A percentile compares a stretch with the other conserved stretches of the same genome.
phyloP scores from a whole-genome alignment of 805 yeast genomes.

The baker's yeast (Saccharomyces cerevisiae) region DNA sequence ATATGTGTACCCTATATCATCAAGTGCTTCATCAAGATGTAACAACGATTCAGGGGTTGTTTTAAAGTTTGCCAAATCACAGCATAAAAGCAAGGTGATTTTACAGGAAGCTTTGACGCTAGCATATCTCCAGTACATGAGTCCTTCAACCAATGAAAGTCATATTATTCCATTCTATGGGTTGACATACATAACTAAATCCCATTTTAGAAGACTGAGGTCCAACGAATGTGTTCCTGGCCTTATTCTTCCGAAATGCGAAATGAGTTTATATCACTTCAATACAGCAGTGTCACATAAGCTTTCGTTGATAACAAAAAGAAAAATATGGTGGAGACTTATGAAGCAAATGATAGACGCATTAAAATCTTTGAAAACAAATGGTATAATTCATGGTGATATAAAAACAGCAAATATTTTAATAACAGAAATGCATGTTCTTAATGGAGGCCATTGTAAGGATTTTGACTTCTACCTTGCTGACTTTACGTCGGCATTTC shows the following conservation, averaged over 20 bases:
- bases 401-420: conserved; percentile 18
- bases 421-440: neutral
- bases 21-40: neutral
- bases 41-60: conserved; percentile 1
- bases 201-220: conserved; percentile 4
- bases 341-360: conserved; percentile 5
- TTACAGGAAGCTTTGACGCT: conserved; percentile 10
- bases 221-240: conserved; percentile 8
- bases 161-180: conserved; percentile 6
- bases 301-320: neutral
- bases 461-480: conserved; percentile 9
- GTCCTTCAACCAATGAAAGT: neutral
- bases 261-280: conserved; percentile 8
- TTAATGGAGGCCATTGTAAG: neutral
- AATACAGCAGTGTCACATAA: neutral
- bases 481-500: conserved; percentile 14
- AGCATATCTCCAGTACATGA: conserved; percentile 1
- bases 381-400: conserved; percentile 15
- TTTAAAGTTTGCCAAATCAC: conserved; percentile 12
- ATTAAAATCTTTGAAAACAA: conserved; percentile 5
- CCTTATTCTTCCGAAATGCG: conserved; percentile 8
- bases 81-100: conserved; percentile 7
- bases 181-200: conserved; percentile 4
- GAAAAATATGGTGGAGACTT: conserved; percentile 10
- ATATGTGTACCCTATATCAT: conserved; percentile 7